A percentile compares a stretch with the other conserved stretches of the same genome.
Evolutionary conservation across 768 basidiomycete genomes (phyloP).

Genomic region (Boletellus ananas): DNA sequence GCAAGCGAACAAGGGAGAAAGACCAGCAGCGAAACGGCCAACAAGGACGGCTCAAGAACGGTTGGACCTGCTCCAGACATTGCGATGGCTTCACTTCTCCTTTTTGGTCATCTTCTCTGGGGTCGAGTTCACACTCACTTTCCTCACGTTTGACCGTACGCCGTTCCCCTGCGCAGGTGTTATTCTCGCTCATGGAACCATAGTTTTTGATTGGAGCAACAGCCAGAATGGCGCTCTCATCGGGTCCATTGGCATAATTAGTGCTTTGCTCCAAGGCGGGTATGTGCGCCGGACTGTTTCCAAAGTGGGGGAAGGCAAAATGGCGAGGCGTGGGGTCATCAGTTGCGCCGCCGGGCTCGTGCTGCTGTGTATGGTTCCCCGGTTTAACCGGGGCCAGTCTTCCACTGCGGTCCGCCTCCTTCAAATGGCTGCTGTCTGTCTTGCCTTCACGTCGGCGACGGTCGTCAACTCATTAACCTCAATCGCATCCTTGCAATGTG

Average conservation of each 20-base stretch:
- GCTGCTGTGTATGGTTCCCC: slow-evolving; percentile 70
- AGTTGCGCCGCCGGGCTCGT: slow-evolving; percentile 69
- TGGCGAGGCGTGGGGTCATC: slow-evolving; percentile 78
- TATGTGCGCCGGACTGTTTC: slow-evolving; percentile 83
- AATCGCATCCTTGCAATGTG: slow-evolving; percentile 86
- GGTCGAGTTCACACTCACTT: slow-evolving; percentile 94
- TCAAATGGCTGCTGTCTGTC: slow-evolving; percentile 70
- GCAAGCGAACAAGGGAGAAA: slow-evolving; percentile 12
- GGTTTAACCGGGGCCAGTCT: slow-evolving; percentile 40
- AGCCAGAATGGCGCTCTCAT: slow-evolving; percentile 84
- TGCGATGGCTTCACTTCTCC: slow-evolving; percentile 72
- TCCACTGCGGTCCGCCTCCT: slow-evolving; percentile 50
- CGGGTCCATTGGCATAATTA: slow-evolving; percentile 84
- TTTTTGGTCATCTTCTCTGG: slow-evolving; percentile 93
- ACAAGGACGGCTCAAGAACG: slow-evolving; percentile 41
- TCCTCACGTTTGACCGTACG: slow-evolving; percentile 86
- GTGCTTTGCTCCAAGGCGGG: slow-evolving; percentile 87
- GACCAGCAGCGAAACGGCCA: slow-evolving; percentile 15
- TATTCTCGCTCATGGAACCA: neutral
- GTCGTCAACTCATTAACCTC: slow-evolving; percentile 93
- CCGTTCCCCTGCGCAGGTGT: slow-evolving; percentile 12
- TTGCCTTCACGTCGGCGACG: slow-evolving; percentile 93
- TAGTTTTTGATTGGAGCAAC: slow-evolving; percentile 89
- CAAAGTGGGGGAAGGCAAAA: slow-evolving; percentile 71
- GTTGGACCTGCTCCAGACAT: slow-evolving; percentile 49